A percentile compares a stretch with the other conserved stretches of the same genome.
Evolutionary conservation across 78 protist species (phyloP).

Genomic region (Cavenderia fasciculata): DNA sequence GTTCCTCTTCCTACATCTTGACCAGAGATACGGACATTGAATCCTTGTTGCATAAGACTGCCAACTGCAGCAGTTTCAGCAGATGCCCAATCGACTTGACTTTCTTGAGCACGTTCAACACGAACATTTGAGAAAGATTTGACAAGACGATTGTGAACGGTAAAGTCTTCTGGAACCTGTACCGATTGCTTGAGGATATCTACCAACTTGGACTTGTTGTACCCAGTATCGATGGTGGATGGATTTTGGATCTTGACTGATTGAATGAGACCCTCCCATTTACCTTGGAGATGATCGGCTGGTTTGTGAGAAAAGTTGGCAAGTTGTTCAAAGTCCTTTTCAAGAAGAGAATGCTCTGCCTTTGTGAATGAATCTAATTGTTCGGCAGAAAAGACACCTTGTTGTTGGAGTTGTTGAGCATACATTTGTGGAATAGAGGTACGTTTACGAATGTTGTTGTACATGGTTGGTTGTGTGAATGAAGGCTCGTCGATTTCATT

Average conservation of each 20-base stretch:
- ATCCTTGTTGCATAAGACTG: slow-evolving; percentile 85
- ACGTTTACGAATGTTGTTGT: slow-evolving; percentile 81
- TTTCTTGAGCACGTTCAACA: slow-evolving; percentile 16
- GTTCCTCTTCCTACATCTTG: slow-evolving; percentile 98
- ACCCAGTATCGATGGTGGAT: slow-evolving; percentile 75
- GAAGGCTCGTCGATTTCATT: slow-evolving; percentile 96
- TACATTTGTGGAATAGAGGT: slow-evolving; percentile 52
- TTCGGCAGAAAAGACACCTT: slow-evolving; percentile 16
- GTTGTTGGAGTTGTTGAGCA: slow-evolving; percentile 3
- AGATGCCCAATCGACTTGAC: slow-evolving; percentile 94
- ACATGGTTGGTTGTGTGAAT: slow-evolving; percentile 98
- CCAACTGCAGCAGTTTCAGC: slow-evolving; percentile 95
- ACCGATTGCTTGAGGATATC: slow-evolving; percentile 48
- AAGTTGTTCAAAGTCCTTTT: slow-evolving; percentile 66
- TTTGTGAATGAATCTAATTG: slow-evolving; percentile 14
- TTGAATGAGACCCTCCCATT: slow-evolving; percentile 47
- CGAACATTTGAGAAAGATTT: slow-evolving; percentile 59
- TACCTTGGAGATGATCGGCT: slow-evolving; percentile 70
- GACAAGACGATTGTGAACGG: slow-evolving; percentile 65
- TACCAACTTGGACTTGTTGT: slow-evolving; percentile 1
- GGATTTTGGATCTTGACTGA: slow-evolving; percentile 4
- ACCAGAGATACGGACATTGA: slow-evolving; percentile 87
- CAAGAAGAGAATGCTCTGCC: slow-evolving; percentile 8
- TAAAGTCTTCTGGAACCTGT: slow-evolving; percentile 71
- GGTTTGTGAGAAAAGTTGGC: slow-evolving; percentile 48